Conservation (phyloP, 164 flowering plant species). For the Macadamia integrifolia region DNA sequence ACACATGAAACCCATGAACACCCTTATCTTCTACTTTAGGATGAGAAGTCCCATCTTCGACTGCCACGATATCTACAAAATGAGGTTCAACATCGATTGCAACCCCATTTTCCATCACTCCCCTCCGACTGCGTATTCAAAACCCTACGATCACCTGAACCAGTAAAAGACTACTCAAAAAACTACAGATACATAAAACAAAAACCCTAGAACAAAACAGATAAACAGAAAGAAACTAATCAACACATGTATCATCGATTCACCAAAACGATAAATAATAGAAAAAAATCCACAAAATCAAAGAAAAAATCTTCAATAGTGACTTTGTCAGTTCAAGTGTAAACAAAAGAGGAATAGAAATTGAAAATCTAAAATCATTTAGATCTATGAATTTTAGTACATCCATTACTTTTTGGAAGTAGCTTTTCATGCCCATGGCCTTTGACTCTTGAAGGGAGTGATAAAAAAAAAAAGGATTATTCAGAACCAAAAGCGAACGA, state of each 20-base stretch:
- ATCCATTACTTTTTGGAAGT: neutral
- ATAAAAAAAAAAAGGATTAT: neutral
- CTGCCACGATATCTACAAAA: constrained; percentile 20
- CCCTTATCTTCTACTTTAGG: constrained; percentile 21
- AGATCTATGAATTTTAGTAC: neutral
- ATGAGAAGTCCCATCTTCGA: constrained; percentile 22
- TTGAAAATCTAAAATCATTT: no score
- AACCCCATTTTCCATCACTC: constrained; percentile 46
- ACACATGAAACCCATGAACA: constrained; percentile 18
- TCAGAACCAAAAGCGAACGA: neutral
- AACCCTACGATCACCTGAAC: neutral
- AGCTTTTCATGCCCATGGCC: neutral
- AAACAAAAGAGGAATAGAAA: no score
- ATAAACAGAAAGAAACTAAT: no score
- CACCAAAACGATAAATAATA: neutral
- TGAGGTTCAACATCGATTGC: constrained; percentile 20
- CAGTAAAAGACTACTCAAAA: neutral
- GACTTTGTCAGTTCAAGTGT: no score
- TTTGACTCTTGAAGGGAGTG: neutral
- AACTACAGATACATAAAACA: neutral
- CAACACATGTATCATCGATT: no score
- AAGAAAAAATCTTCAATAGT: neutral
- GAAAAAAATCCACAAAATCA: neutral
- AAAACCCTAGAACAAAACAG: neutral
- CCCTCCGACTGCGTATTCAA: neutral